These are phyloP conservation scores for Tagetes erecta DNA, from an alignment of 129 eudicot species.

Conservation along the genomic window DNA sequence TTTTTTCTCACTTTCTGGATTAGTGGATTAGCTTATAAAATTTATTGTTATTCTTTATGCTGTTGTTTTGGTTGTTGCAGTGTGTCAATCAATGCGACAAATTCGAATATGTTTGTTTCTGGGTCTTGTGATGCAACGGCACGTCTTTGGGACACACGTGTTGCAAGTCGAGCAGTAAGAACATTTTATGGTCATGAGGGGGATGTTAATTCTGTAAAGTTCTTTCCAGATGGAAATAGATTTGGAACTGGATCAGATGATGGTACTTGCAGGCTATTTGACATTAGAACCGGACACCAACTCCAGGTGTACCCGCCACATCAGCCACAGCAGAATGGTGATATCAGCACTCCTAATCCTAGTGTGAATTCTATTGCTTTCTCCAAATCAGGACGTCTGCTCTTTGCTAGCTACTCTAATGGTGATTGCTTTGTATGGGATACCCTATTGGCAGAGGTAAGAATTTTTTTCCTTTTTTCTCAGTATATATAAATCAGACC, in stretches of 20 bases:
- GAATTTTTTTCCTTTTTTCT: background rate
- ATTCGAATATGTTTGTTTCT: slow-evolving; percentile 81
- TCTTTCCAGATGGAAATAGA: slow-evolving; percentile 95
- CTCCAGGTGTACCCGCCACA: slow-evolving; percentile 67
- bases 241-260: slow-evolving; percentile 96
- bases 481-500: slow-evolving; percentile 7
- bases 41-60: background rate
- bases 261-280: slow-evolving; percentile 86
- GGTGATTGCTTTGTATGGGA: slow-evolving; percentile 97
- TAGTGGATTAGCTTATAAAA: background rate
- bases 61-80: slow-evolving; percentile 43
- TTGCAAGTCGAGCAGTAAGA: slow-evolving; percentile 89
- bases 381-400: slow-evolving; percentile 84
- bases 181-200: slow-evolving; percentile 89
- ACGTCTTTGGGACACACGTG: slow-evolving; percentile 95
- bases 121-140: slow-evolving; percentile 93
- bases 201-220: slow-evolving; percentile 90
- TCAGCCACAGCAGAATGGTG: slow-evolving; percentile 44
- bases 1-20: background rate
- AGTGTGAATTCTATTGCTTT: slow-evolving; percentile 79
- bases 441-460: slow-evolving; percentile 88
- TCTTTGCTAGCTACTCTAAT: slow-evolving; percentile 84
- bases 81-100: slow-evolving; percentile 71
- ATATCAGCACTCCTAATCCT: slow-evolving; percentile 43
- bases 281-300: slow-evolving; percentile 96